Conservation (phyloP, 768 basidiomycete genomes). For the Pleurotus pulmonarius region DNA sequence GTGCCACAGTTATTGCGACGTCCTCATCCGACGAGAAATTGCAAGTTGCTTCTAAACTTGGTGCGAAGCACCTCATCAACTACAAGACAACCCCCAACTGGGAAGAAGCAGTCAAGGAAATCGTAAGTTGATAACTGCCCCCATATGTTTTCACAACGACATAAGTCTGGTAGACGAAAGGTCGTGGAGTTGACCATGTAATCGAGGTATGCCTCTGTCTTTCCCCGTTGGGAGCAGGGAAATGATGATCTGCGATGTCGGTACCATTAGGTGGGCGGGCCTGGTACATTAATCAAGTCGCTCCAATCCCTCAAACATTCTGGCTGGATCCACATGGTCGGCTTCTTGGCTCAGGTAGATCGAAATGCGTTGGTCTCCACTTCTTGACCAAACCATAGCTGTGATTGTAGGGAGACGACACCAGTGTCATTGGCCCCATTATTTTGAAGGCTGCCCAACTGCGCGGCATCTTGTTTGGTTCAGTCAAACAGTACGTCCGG, state of each 20-base stretch:
- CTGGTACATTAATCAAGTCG: slow-evolving; percentile 44
- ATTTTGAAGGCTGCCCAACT: slow-evolving; percentile 38
- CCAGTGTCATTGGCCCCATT: slow-evolving; percentile 22
- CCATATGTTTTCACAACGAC: neutral
- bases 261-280: slow-evolving; percentile 46
- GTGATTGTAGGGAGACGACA: slow-evolving; percentile 22
- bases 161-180: slow-evolving; percentile 26
- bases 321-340: slow-evolving; percentile 48
- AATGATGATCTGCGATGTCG: slow-evolving; percentile 19
- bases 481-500: slow-evolving; percentile 46
- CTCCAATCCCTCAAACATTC: slow-evolving; percentile 33
- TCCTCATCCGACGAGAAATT: slow-evolving; percentile 67
- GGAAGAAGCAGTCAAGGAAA: slow-evolving; percentile 45
- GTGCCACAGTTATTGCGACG: slow-evolving; percentile 62
- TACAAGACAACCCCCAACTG: slow-evolving; percentile 56
- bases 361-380: neutral
- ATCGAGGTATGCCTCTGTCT: slow-evolving; percentile 24
- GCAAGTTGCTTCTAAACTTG: slow-evolving; percentile 44
- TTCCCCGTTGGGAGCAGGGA: slow-evolving; percentile 14
- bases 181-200: slow-evolving; percentile 34
- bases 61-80: slow-evolving; percentile 56
- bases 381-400: neutral
- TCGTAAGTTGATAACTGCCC: slow-evolving; percentile 27
- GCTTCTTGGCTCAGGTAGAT: slow-evolving; percentile 40
- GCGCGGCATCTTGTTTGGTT: slow-evolving; percentile 54